Evolutionary conservation across 2,329 filamentous ascomycete species (phyloP).

Genomic region (Pseudogymnoascus sp.): DNA sequence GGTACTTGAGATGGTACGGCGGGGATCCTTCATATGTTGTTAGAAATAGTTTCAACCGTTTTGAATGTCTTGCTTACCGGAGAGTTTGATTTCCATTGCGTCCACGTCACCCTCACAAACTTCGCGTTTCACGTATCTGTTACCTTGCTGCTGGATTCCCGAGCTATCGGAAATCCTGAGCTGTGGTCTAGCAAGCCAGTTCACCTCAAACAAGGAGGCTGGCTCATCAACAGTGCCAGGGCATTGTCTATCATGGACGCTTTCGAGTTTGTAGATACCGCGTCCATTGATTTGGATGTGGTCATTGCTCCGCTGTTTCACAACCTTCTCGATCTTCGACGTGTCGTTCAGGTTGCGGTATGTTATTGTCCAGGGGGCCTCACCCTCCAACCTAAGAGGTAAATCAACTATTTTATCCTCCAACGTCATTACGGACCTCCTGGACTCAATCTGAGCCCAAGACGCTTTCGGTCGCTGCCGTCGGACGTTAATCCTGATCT

Average conservation of each 20-base stretch:
- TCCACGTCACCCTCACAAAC: constrained; percentile 95
- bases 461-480: constrained; percentile 80
- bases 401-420: constrained; percentile 68
- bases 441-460: constrained; percentile 81
- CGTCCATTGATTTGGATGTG: constrained; percentile 56
- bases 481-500: constrained; percentile 77
- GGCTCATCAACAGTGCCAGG: constrained; percentile 70
- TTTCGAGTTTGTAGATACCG: constrained; percentile 73
- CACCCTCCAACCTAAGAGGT: constrained; percentile 78
- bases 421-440: constrained; percentile 65
- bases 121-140: constrained; percentile 63
- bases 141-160: constrained; percentile 47
- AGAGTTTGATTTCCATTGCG: constrained; percentile 71
- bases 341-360: constrained; percentile 61
- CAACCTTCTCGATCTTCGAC: constrained; percentile 36
- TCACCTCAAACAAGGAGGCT: constrained; percentile 69
- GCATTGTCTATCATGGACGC: constrained; percentile 72
- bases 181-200: constrained; percentile 77
- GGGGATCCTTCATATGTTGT: constrained; percentile 52
- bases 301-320: constrained; percentile 56
- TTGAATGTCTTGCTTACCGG: constrained; percentile 46
- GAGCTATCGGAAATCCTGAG: constrained; percentile 60
- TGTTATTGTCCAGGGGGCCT: constrained; percentile 73
- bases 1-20: constrained; percentile 78
- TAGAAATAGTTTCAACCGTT: neutral